phyloP scores from a whole-genome alignment of 495 filamentous ascomycete genomes.

The Penicillium odoratum region DNA sequence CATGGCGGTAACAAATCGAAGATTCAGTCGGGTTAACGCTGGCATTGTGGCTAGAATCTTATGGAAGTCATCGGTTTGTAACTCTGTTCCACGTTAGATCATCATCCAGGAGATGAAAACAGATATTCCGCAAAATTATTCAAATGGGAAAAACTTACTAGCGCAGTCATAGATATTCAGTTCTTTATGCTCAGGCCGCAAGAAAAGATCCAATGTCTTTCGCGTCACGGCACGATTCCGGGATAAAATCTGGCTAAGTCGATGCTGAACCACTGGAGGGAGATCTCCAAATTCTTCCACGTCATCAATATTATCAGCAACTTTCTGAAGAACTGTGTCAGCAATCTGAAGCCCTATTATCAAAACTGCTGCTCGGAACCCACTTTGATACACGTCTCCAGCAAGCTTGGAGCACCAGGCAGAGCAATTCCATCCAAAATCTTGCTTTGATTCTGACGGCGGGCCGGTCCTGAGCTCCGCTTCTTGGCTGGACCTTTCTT shows the following conservation, averaged over 20 bases:
- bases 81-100: slow-evolving; percentile 43
- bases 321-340: slow-evolving; percentile 44
- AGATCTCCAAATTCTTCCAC: slow-evolving; percentile 84
- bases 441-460: slow-evolving; percentile 74
- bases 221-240: slow-evolving; percentile 73
- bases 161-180: slow-evolving; percentile 81
- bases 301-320: slow-evolving; percentile 77
- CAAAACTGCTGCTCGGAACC: not conserved
- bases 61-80: slow-evolving; percentile 72
- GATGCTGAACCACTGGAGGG: slow-evolving; percentile 64
- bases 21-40: slow-evolving; percentile 62
- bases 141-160: slow-evolving; percentile 41
- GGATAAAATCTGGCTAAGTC: slow-evolving; percentile 76
- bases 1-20: slow-evolving; percentile 82
- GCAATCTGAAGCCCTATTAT: not conserved
- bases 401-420: slow-evolving; percentile 69
- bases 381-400: slow-evolving; percentile 76
- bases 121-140: not conserved
- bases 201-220: slow-evolving; percentile 71
- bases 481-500: slow-evolving; percentile 66
- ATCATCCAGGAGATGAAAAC: not conserved
- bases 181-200: slow-evolving; percentile 63
- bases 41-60: slow-evolving; percentile 78
- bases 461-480: slow-evolving; percentile 46
- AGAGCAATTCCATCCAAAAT: slow-evolving; percentile 71